Evolutionary conservation across 2,329 filamentous ascomycete genomes (phyloP), one percentile per base, ranked within the genome.

Genomic region (Endoconidiophora laricicola): DNA sequence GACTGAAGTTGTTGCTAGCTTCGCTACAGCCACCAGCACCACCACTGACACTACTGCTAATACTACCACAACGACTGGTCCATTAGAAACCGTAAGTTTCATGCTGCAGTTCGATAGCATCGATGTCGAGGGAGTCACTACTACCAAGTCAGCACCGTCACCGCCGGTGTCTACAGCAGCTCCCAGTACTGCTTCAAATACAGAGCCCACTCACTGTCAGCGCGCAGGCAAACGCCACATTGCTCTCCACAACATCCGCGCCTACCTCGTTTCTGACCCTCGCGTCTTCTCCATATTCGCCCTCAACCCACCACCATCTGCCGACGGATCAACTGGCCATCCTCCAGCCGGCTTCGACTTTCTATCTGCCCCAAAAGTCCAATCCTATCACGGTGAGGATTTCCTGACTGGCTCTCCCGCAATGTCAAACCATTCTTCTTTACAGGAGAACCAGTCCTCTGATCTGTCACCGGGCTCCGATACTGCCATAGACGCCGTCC

Each of bases 181-280:
- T 14, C 7, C 29, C 29, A 12, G 29, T 12, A 33, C 29, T 12
- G 29, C 9, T 33, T 33, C 29, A 33, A 10, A 22, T 23, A 7
- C 29, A 3, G 18, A 16, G 20, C 10, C 33, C 2, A 39, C 36
- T 3, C 43, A 12, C 4, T 20, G 44, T 9, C 44, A 44, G 3
- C 48, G 52, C 36, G 68, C 79, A 52, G 80, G 79, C 20, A 83
- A 83, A 60, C 71, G 80, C 22, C 74, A 78, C 52, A 67, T 85
- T 45, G 72, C 70, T 14, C 64, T 85, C n/a, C 71, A 73, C 14
- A 74, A 74, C 46, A 73, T 86, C 29, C 72, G 74, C 20, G 80
- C 78, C 12, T 74, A 73, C 55, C 61, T 85, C 24, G 77, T 84
- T 39, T 81, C 79, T 2, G 79, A 85, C 56, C 75, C 78, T 16